A percentile compares a stretch with the other conserved stretches of the same genome.
Evolutionary conservation across 2,329 filamentous ascomycete species (phyloP).

Genomic region (Nectriaceae sp.): DNA sequence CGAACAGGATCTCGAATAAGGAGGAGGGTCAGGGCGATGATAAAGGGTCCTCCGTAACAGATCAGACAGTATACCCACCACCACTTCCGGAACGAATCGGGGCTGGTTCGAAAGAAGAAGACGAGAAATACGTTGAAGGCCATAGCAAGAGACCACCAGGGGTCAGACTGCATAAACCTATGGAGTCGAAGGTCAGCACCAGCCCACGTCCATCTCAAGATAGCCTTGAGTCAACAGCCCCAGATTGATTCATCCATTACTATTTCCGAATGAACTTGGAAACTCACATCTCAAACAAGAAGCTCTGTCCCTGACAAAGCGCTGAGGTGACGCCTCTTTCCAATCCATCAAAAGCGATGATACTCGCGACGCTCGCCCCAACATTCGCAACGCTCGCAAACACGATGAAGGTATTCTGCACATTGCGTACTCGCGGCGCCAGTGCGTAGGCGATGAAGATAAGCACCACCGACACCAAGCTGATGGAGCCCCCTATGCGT

Average conservation of each 20-base stretch:
- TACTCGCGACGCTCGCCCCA: conserved; percentile 63
- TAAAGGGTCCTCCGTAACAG: conserved; percentile 72
- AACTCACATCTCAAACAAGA: conserved; percentile 68
- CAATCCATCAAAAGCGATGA: conserved; percentile 70
- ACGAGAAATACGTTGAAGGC: conserved; percentile 77
- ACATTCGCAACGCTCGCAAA: conserved; percentile 63
- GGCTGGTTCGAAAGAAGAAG: conserved; percentile 61
- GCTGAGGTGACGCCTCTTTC: conserved; percentile 51
- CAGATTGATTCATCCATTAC: too few relatives aligned
- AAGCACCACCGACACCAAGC: conserved; percentile 50
- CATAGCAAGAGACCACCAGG: conserved; percentile 80
- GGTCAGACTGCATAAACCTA: conserved; percentile 78
- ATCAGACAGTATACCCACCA: conserved; percentile 69
- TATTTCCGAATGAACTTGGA: conserved; percentile 16
- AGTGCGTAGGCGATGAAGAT: conserved; percentile 55
- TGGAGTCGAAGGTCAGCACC: not conserved
- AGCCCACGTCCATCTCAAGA: not conserved
- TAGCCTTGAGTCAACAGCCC: too few relatives aligned
- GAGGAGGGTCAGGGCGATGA: conserved; percentile 67
- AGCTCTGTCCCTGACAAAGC: conserved; percentile 63
- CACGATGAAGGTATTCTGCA: conserved; percentile 63
- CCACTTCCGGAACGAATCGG: conserved; percentile 70
- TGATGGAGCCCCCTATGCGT: conserved; percentile 55
- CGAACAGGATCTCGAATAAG: conserved; percentile 47
- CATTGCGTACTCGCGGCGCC: conserved; percentile 55